Base-by-base conservation (phyloP, 345 rosid species). In the Turnera subulata region DNA sequence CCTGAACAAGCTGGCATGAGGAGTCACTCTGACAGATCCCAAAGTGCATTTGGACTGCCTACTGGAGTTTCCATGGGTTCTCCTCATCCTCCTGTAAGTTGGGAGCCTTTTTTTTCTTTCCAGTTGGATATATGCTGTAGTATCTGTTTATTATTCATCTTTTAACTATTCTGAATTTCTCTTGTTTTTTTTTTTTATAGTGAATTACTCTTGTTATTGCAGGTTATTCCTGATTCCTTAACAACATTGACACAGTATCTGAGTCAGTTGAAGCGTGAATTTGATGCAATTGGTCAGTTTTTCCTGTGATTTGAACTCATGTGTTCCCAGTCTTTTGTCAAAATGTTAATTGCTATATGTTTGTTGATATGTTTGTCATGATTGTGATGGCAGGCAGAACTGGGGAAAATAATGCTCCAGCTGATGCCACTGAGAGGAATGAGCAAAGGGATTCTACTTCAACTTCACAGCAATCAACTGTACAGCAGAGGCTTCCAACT, bases 161-260 rank as follows among this genome's bases (percentile, higher is more conserved):
- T n/a, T n/a, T n/a, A n/a, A n/a, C n/a, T n/a, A n/a, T n/a, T n/a
- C n/a, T n/a, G n/a, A n/a, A n/a, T n/a, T n/a, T 29, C 35, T 29
- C 4, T 29, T 29, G 35, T 29, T 29, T 4, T 8, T 29, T 29
- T 29, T 29, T 29, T 4, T 29, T 29, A 29, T 29, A 8, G 5
- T 29, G 35, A 29, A 29, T 25, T 26, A 8, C 43, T 66, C 25
- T 61, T 37, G 19, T 67, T 40, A 22, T 56, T 79, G 57, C 61
- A 83, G 94, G 84, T 86, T 13, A 74, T 83, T 60, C 80, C 80
- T 47, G 88, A 86, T 73, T 74, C 94, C 44, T 69, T 86, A 64
- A 77, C 85, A 47, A 86, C 94, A 42, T 70, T 84, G 77, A 68
- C 82, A 21, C 90, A 80, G 54, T 83, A 76, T 68, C 70, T 86